Conservation (phyloP, 768 basidiomycete species). For the Auricularia sp. region DNA sequence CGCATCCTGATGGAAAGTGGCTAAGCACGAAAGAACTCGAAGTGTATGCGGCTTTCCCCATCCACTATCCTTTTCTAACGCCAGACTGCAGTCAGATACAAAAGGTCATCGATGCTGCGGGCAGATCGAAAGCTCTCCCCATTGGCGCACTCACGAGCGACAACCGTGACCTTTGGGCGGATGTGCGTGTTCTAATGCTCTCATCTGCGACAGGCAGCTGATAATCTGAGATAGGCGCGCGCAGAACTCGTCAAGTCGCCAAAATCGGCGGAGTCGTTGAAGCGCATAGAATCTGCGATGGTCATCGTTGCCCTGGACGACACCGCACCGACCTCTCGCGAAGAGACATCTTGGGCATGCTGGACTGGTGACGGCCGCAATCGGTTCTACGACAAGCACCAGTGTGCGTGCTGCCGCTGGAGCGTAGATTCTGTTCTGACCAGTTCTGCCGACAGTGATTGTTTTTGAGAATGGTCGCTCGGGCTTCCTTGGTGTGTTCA, state of each 20-base stretch:
- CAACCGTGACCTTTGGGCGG: conserved; percentile 83
- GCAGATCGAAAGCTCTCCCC: conserved; percentile 29
- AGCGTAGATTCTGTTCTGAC: not conserved
- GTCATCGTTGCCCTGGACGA: conserved; percentile 83
- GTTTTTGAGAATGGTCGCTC: conserved; percentile 93
- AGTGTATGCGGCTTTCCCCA: conserved; percentile 28
- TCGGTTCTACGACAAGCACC: conserved; percentile 95
- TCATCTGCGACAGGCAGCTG: not conserved
- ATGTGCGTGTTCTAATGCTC: conserved; percentile 33
- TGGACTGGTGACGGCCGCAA: conserved; percentile 91
- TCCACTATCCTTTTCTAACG: not conserved
- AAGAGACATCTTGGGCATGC: conserved; percentile 67
- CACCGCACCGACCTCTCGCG: conserved; percentile 65
- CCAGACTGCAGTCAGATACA: conserved; percentile 44
- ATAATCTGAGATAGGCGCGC: conserved; percentile 6
- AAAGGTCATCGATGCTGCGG: conserved; percentile 56
- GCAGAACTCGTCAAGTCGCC: conserved; percentile 2
- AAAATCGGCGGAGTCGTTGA: conserved; percentile 38
- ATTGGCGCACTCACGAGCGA: conserved; percentile 83
- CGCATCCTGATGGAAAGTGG: conserved; percentile 51
- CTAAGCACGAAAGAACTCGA: conserved; percentile 77
- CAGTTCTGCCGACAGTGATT: conserved; percentile 45
- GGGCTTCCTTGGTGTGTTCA: conserved; percentile 50
- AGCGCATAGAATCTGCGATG: conserved; percentile 83
- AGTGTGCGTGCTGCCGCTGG: conserved; percentile 44